phyloP scores from a whole-genome alignment of 2,329 filamentous ascomycete genomes.

The Xylariaceae sp. region DNA sequence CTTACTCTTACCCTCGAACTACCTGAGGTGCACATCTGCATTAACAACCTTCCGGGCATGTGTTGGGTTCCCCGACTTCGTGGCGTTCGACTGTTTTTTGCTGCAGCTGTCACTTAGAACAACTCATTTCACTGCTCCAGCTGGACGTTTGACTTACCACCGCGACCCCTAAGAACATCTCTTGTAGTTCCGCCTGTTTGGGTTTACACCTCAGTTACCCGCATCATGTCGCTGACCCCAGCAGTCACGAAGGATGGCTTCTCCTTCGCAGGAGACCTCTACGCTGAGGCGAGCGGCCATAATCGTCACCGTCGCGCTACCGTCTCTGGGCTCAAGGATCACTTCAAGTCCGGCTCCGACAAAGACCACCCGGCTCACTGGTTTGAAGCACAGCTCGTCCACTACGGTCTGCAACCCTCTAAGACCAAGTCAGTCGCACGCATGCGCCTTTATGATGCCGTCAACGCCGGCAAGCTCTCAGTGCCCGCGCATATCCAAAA shows the following conservation, averaged over 20 bases:
- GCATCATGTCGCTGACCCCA: conserved; percentile 36
- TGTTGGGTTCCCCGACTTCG: no score
- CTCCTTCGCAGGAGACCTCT: conserved; percentile 51
- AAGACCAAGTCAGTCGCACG: conserved; percentile 65
- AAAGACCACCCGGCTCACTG: conserved; percentile 63
- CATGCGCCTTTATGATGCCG: conserved; percentile 61
- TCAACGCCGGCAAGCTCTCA: conserved; percentile 53
- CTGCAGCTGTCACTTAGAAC: no score
- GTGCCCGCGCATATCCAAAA: conserved; percentile 56
- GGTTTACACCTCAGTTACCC: neutral
- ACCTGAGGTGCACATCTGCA: no score
- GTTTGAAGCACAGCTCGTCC: conserved; percentile 67
- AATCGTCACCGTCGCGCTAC: conserved; percentile 55
- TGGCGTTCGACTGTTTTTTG: no score
- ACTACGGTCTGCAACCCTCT: conserved; percentile 64
- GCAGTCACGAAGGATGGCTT: conserved; percentile 47
- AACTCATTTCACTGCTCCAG: neutral
- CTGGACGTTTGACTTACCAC: neutral
- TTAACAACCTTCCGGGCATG: no score
- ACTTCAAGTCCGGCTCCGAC: conserved; percentile 50
- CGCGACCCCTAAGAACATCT: neutral
- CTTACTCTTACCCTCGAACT: no score
- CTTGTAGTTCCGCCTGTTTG: neutral
- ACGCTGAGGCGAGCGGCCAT: conserved; percentile 49
- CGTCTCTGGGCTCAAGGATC: conserved; percentile 49